Base-by-base conservation (phyloP, 2,329 filamentous ascomycete genomes). In the Pseudopyricularia javanii region DNA sequence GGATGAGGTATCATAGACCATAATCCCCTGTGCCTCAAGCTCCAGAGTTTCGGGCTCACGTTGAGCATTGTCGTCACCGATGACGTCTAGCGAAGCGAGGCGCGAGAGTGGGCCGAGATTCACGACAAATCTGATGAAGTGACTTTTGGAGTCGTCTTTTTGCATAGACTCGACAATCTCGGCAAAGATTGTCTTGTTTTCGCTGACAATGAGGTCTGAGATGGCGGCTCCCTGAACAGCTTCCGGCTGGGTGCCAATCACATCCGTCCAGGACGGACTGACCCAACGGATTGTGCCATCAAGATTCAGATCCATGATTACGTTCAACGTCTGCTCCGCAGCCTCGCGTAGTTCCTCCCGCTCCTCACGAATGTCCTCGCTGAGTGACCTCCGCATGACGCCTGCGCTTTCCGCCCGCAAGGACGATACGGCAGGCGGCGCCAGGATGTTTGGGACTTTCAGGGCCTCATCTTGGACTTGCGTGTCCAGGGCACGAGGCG, bases 11-110 rank as follows among this genome's bases (percentile, higher is more conserved):
- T 97, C 91, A 65, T 95, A 97, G 7, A 97, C 89, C 86, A 97
- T 95, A 63, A 98, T 98, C 22, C 93, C 93, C 69, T 98, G 93
- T 7, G 88, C 94, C 70, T 98, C 94, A 55, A 98, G 78, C 56
- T 90, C 85, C 55, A 95, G 75, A 37, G 81, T 75, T 54, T 76
- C 70, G 51, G 76, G 68, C n/a, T 71, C 67, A 15, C 48, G 50
- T 17, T 69, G 63, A 28, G 68, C 63, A 53, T 70, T 64, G 26
- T 70, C 62, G 49, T 64, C 60, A 54, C 68, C 63, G 14, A 71
- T 60, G 32, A 64, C 64, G 22, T 73, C 70, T 57, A 72, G 47
- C 26, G 74, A 68, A 24, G 78, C 73, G 50, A 90, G 70, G 59
- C 82, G 83, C 12, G 86, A 90, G 40, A 80, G 68, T 5, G 85